Base-by-base conservation (phyloP, 768 basidiomycete genomes). In the Neoboletus subvelutipes region DNA sequence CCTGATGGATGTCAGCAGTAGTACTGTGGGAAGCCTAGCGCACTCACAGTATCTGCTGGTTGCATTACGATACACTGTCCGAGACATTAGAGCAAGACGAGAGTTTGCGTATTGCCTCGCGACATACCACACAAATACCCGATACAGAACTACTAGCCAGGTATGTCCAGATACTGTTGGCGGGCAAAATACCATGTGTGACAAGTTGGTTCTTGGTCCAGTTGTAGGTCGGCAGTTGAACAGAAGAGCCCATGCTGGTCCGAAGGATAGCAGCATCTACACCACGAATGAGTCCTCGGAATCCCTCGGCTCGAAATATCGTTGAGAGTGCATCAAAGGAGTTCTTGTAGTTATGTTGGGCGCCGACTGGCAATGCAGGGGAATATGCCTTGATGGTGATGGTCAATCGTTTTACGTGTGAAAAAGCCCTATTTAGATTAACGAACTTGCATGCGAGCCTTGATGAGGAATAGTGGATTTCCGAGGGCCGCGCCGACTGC, bases 141-240 rank as follows among this genome's bases (percentile, higher is more conserved):
- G 94, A 96, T 39, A 98, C 81, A 9, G 88, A 80, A 67, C 92
- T 94, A 67, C 94, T 94, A 15, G 85, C 82, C 33, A 99, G 76
- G 71, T 90, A 99, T 2, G 94, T 92, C 86, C 84, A 90, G 33
- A 88, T 81, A 57, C 88, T 93, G 66, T 93, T 83, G 10, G 86
- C 84, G 33, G 85, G 83, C 41, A 90, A 73, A 55, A 92, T 82
- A 4, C 86, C 86, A 56, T 82, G 76, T 40, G 79, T 77, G 7
- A 88, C 82, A 45, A 99, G 74, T 52, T 87, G 83, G 49, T 81
- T 84, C 73, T 99, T 99, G 31, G 93, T 91, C 72, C 91, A 90
- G 63, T 93, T 95, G 71, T 99, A 99, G 46, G 91, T 91, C 2
- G 97, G 97, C 28, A 99, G 74, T 83, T 99, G 97, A 9, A 95